A percentile compares a stretch with the other conserved stretches of the same genome.
Evolutionary conservation across 2,329 filamentous ascomycete species (phyloP).

Genomic region (Epichloe hybrida): DNA sequence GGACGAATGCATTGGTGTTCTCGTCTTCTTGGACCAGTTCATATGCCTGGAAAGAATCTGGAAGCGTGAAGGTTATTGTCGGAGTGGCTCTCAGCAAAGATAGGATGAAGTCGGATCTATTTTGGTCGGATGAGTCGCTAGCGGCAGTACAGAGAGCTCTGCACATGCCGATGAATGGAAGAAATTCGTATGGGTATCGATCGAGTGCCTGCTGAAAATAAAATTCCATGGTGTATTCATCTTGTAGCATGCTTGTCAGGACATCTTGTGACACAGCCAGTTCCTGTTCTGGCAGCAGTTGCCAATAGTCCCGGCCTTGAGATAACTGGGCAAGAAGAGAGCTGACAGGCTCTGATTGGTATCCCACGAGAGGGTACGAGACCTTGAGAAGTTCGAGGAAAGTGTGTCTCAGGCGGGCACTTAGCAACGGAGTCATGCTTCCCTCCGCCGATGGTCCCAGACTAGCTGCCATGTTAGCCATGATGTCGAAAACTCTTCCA

Average conservation of each 20-base stretch:
- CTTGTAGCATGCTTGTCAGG: constrained; percentile 20
- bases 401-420: constrained; percentile 47
- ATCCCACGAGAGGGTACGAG: constrained; percentile 53
- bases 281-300: constrained; percentile 26
- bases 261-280: constrained; percentile 22
- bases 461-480: constrained; percentile 34
- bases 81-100: constrained; percentile 55
- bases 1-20: constrained; percentile 63
- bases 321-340: constrained; percentile 52
- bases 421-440: constrained; percentile 40
- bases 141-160: constrained; percentile 41
- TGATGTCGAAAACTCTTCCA: constrained; percentile 39
- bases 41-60: constrained; percentile 58
- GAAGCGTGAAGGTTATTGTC: constrained; percentile 66
- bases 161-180: constrained; percentile 63
- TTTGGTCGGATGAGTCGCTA: constrained; percentile 15
- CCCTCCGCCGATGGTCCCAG: constrained; percentile 32
- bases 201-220: constrained; percentile 56
- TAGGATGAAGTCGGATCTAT: constrained; percentile 38
- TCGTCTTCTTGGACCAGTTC: constrained; percentile 73
- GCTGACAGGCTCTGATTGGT: constrained; percentile 56
- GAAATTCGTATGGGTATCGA: constrained; percentile 75
- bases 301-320: constrained; percentile 40
- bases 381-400: constrained; percentile 60
- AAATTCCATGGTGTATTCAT: constrained; percentile 36